Evolutionary conservation across 495 filamentous ascomycete genomes (phyloP), one percentile per base, ranked within the genome.

Genomic region (Neurospora sp.): DNA sequence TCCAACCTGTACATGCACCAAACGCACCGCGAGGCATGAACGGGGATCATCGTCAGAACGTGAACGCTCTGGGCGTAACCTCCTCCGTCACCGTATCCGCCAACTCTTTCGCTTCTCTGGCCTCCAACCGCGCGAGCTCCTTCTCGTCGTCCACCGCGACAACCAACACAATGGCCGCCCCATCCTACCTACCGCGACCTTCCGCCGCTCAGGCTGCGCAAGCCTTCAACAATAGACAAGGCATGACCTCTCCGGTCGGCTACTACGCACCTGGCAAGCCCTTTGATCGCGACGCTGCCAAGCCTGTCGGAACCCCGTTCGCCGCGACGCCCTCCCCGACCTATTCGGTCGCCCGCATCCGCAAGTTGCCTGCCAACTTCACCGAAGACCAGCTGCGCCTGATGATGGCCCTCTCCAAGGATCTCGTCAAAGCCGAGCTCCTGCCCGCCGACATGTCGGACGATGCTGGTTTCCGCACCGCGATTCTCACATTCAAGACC

Each of bases 341-440:
- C 44, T 73, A 77, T 9, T 77, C 82, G n/a, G 71, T 82, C 20
- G 77, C 83, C 70, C 80, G 93, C 69, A 91, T 97, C 82, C 92
- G 92, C 74, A 91, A 89, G 76, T 87, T 97, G 1, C 92, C 94
- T 8, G 79, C 84, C 70, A 93, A 91, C 76, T 94, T 89, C 22
- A 89, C 87, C 69, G 85, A 89, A 71, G 91, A 94, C 72, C 86
- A 88, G 45, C 83, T 97, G 73, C 89, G 91, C 74, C 87, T 91
- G 74, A 94, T 97, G 90, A 86, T 96, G 18, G 84, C 96, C 16
- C 96, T 94, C 79, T 92, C 93, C 37, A 92, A 96, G 77, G 93
- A 94, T 70, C 86, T 96, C 40, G 82, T 93, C 70, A 88, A 91
- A 75, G 88, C 89, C 69, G 91, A 95, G 72, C 88, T 96, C 74